Base-by-base conservation (phyloP, 345 rosid species). In the Reutealis trisperma region DNA sequence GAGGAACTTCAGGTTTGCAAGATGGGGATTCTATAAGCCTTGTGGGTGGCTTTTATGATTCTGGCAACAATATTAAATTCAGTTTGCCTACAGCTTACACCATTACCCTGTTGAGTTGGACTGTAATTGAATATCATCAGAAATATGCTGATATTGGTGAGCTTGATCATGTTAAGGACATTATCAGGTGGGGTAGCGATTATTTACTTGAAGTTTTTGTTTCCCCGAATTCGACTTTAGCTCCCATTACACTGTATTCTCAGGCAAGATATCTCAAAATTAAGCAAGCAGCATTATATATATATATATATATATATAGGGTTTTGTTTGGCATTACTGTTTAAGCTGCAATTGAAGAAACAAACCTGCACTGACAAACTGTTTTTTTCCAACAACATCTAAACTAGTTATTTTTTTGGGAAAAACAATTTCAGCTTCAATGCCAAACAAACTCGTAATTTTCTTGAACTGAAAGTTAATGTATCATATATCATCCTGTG, bases 61-160 rank as follows among this genome's bases (percentile, higher is more conserved):
- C 94, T 1, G 90, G 94, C 18, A 88, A 83, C 73, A 89, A 87
- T 41, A 81, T 84, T 7, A 90, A 89, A 82, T 86, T 91, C 76
- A 89, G 85, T 72, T 91, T 89, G 84, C 84, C 92, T 16, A 80
- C 88, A 21, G 89, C 94, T 63, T 90, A 86, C 75, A 72, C 90
- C 0, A 58, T 90, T 41, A 87, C 92, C 16, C 77, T 89, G 44
- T 79, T 90, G 86, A 89, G 94, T 70, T 90, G 91, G 94, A 85
- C 83, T 16, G 89, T 89, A 67, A 85, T 89, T 5, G 90, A 90
- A 71, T 90, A 90, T 69, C 88, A 88, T 64, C 77, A 82, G 16
- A 90, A 87, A 70, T 90, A 86, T 73, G 86, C 76, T 1, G 83
- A 78, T 63, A 81, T 86, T 16, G 87, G 85, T 16, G 89, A 90